Percentiles rank a stretch among this genome's conserved stretches.
phyloP scores from a whole-genome alignment of 306 rosid species.

The Cercis canadensis region DNA sequence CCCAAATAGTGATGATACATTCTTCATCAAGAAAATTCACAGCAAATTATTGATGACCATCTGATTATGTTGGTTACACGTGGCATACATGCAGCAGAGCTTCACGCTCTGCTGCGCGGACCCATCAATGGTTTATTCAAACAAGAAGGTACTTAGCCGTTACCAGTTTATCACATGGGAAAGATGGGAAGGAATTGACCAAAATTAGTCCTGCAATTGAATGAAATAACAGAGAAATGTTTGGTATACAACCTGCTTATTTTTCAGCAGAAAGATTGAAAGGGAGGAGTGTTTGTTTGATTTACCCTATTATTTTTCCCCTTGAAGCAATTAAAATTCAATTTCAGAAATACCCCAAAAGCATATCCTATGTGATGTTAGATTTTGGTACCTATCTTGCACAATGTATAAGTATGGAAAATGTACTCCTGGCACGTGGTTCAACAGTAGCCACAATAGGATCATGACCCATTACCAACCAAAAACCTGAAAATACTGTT shows the following conservation, averaged over 20 bases:
- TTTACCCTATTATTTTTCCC: background rate
- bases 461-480: slow-evolving; percentile 33
- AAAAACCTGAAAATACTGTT: slow-evolving; percentile 16
- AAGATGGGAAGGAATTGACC: background rate
- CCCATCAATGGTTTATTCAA: slow-evolving; percentile 36
- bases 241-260: background rate
- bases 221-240: background rate
- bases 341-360: too few species aligned
- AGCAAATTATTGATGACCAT: slow-evolving; percentile 28
- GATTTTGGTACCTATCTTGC: background rate
- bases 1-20: background rate
- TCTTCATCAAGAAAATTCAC: slow-evolving; percentile 21
- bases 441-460: slow-evolving; percentile 18
- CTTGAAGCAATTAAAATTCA: too few species aligned
- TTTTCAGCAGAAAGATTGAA: background rate
- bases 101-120: background rate
- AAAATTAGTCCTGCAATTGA: background rate
- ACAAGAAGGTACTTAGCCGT: slow-evolving; percentile 24
- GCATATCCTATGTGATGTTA: background rate
- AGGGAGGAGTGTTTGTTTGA: background rate
- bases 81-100: slow-evolving; percentile 26
- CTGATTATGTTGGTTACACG: slow-evolving; percentile 27
- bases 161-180: slow-evolving; percentile 37
- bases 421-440: slow-evolving; percentile 37
- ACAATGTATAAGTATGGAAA: background rate